Evolutionary conservation across 2,329 filamentous ascomycete genomes (phyloP), one percentile per base, ranked within the genome.

Genomic region (Ustilaginoidea virens): DNA sequence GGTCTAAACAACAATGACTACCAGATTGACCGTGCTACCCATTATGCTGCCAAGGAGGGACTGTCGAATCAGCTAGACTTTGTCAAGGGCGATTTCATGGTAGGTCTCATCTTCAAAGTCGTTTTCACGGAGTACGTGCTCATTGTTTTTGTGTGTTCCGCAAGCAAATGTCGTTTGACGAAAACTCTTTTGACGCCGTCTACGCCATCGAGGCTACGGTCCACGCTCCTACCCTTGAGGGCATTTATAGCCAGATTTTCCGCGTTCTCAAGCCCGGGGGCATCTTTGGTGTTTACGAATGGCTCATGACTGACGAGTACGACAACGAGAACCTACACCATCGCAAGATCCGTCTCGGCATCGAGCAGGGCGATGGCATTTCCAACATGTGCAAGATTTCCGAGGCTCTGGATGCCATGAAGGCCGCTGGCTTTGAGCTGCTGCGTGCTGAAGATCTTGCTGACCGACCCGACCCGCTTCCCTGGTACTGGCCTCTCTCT

Each of bases 1-100:
- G 90, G 90, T 24, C 61, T 96, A 52, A 98, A 96, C 74, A 96
- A 94, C 74, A 96, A 96, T 58, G 83, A 94, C 61, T 98, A 98
- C 65, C 90, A 96, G 62, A 93, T 96, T 41, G 73, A 94, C 52
- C 81, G 90, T 40, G 87, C 86, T n/a, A 85, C 74, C 10, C 64
- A 68, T 31, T 93, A 94, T 50, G 83, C 86, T 3, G 58, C 68
- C 36, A 82, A 83, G 56, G 82, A 92, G 58, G 76, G 77, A 29
- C 63, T 96, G 29, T 67, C 76, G 1, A 56, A 81, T 47, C 83
- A 93, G 61, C 61, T 93, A 41, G 68, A 67, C 38, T 96, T 83
- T 46, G 78, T 83, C 49, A 94, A 96, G 69, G 87, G 86, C 30
- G 87, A 96, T 49, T 98, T 98, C 54, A 96, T 96, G 87, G 66